A percentile compares a stretch with the other conserved stretches of the same genome.
Conservation (phyloP, 208 protist genomes). For the Naegleria gruberi region DNA sequence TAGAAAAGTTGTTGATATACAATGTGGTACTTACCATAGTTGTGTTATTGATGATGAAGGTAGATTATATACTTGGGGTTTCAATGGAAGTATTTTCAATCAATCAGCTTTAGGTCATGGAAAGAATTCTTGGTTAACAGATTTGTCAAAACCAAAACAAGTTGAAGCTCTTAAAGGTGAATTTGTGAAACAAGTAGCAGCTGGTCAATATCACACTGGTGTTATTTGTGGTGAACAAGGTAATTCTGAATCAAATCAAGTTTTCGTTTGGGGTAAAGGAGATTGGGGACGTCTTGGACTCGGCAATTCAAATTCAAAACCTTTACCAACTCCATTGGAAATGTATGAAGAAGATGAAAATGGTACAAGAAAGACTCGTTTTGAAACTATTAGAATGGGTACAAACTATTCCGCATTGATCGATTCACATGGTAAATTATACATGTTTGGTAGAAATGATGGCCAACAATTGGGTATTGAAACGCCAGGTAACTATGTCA, state of each 20-base stretch:
- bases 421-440: not conserved
- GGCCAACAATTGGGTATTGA: not conserved
- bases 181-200: not conserved
- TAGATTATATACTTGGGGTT: slow-evolving; percentile 11
- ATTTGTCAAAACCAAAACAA: not conserved
- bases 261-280: slow-evolving; percentile 5
- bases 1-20: not conserved
- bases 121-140: not conserved
- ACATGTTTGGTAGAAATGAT: slow-evolving; percentile 5
- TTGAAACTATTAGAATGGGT: not conserved
- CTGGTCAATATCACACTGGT: not conserved
- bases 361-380: not conserved
- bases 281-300: not conserved
- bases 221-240: not conserved
- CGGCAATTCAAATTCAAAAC: not conserved
- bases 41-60: not conserved
- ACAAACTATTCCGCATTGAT: not conserved
- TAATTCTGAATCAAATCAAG: not conserved
- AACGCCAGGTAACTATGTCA: not conserved
- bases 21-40: not conserved
- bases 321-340: not conserved
- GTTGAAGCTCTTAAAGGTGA: not conserved
- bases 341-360: not conserved
- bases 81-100: not conserved
- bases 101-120: not conserved